Conservation (phyloP, 805 yeast genomes). For the Kluyveromyces dobzhanskii region DNA sequence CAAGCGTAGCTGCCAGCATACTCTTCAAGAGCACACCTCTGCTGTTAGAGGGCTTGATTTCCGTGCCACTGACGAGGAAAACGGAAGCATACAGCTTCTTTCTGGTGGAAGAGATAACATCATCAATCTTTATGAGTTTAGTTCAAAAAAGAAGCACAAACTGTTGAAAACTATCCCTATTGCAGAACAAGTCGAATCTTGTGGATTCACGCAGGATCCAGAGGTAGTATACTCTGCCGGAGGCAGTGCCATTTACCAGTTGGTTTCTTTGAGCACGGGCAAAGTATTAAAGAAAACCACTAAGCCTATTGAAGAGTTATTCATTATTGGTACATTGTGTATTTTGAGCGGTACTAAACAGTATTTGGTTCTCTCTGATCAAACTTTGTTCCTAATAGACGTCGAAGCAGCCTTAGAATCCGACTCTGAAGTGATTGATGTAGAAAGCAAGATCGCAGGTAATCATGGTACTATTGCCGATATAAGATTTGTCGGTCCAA, state of each 20-base stretch:
- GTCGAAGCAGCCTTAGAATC: constrained; percentile 25
- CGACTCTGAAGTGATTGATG: constrained; percentile 32
- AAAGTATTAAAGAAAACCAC: constrained; percentile 32
- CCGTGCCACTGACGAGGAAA: constrained; percentile 21
- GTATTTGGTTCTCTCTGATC: constrained; percentile 69
- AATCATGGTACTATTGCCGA: constrained; percentile 96
- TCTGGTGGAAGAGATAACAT: constrained; percentile 90
- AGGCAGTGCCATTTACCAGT: constrained; percentile 54
- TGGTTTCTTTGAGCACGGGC: constrained; percentile 53
- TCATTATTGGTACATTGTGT: constrained; percentile 52
- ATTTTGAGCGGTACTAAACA: constrained; percentile 30
- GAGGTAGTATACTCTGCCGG: constrained; percentile 66
- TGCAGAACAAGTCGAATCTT: constrained; percentile 61
- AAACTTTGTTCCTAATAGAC: constrained; percentile 55
- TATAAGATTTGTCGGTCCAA: constrained; percentile 66
- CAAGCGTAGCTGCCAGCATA: constrained; percentile 58
- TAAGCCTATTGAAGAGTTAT: constrained; percentile 63
- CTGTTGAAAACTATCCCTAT: constrained; percentile 62
- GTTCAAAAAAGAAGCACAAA: constrained; percentile 42
- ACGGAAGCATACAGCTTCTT: constrained; percentile 45
- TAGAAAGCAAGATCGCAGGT: constrained; percentile 63
- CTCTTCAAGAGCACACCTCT: constrained; percentile 65
- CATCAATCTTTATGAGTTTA: constrained; percentile 42
- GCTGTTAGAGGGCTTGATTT: constrained; percentile 85
- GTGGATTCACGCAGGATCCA: constrained; percentile 45